Percentiles rank a stretch among this genome's conserved stretches.
These are phyloP conservation scores for Iris macrosiphon DNA, from an alignment of 106 monocot species.

Conservation along the genomic window DNA sequence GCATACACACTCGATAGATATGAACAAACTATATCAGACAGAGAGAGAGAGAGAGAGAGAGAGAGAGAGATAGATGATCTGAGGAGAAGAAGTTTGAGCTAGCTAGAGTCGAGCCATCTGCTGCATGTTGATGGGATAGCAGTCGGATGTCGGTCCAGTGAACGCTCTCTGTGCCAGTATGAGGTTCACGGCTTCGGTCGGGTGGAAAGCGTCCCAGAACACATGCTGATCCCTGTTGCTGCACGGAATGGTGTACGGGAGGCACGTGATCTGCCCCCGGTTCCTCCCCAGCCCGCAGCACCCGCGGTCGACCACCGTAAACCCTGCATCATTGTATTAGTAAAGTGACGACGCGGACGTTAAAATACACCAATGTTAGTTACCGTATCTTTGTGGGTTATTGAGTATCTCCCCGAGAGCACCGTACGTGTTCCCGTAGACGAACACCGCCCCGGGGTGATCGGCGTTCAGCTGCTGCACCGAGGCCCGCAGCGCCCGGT, in stretches of 20 bases:
- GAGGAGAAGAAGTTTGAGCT: too few relatives aligned
- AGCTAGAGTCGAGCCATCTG: conserved; percentile 38
- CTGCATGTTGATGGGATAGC: conserved; percentile 55
- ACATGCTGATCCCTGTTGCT: conserved; percentile 30
- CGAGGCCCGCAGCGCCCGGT: conserved; percentile 32
- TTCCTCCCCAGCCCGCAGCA: conserved; percentile 52
- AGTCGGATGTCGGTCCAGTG: conserved; percentile 29
- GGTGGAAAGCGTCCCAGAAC: conserved; percentile 76
- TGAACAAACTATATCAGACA: too few relatives aligned
- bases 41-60: too few relatives aligned
- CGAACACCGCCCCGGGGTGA: conserved; percentile 52
- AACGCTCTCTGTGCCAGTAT: conserved; percentile 48
- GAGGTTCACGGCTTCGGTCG: conserved; percentile 51
- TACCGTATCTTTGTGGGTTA: conserved; percentile 56
- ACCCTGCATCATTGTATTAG: too few relatives aligned
- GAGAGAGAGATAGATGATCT: too few relatives aligned
- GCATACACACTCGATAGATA: too few relatives aligned
- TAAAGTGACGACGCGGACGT: too few relatives aligned
- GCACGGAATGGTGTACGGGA: conserved; percentile 35
- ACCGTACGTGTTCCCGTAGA: conserved; percentile 65
- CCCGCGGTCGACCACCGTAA: conserved; percentile 33
- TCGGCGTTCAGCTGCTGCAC: conserved; percentile 52
- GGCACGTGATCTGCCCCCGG: conserved; percentile 40
- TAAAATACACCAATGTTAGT: too few relatives aligned
- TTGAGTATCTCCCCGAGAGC: conserved; percentile 63